phyloP scores from a whole-genome alignment of 2,329 filamentous ascomycete species.

The Camptophora hylomeconis region DNA sequence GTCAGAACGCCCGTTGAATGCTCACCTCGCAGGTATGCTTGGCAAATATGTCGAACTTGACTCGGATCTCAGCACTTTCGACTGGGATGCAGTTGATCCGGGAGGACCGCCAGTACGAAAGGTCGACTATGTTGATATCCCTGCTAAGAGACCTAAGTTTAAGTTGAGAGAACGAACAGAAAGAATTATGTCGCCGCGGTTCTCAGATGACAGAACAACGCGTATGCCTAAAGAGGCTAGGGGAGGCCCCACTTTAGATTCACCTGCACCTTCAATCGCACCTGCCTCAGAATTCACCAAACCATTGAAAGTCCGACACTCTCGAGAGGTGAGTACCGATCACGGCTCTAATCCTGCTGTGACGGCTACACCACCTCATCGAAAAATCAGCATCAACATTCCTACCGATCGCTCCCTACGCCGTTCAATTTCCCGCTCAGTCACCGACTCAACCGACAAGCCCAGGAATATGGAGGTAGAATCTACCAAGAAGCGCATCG shows the following conservation, averaged over 20 bases:
- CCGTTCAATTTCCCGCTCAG: not conserved
- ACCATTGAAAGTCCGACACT: conserved; percentile 1
- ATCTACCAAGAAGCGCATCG: conserved; percentile 14
- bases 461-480: too few species aligned
- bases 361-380: too few species aligned
- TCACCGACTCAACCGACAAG: not conserved
- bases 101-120: conserved; percentile 29
- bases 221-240: conserved; percentile 12
- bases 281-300: conserved; percentile 3
- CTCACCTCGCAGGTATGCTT: conserved; percentile 40
- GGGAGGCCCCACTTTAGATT: too few species aligned
- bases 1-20: conserved; percentile 44
- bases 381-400: too few species aligned
- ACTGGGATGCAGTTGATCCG: conserved; percentile 50
- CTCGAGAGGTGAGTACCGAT: conserved; percentile 2
- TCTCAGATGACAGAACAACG: conserved; percentile 5
- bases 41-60: conserved; percentile 28
- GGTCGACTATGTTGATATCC: conserved; percentile 18
- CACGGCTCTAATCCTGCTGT: conserved; percentile 1
- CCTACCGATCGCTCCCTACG: conserved; percentile 1
- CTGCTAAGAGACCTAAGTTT: conserved; percentile 15
- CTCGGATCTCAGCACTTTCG: conserved; percentile 44
- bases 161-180: conserved; percentile 9
- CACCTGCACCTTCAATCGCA: conserved; percentile 9
- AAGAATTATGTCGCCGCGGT: conserved; percentile 2